Evolutionary conservation across 768 basidiomycete species (phyloP), one percentile per base, ranked within the genome.

Genomic region (Amanita fuliginea): DNA sequence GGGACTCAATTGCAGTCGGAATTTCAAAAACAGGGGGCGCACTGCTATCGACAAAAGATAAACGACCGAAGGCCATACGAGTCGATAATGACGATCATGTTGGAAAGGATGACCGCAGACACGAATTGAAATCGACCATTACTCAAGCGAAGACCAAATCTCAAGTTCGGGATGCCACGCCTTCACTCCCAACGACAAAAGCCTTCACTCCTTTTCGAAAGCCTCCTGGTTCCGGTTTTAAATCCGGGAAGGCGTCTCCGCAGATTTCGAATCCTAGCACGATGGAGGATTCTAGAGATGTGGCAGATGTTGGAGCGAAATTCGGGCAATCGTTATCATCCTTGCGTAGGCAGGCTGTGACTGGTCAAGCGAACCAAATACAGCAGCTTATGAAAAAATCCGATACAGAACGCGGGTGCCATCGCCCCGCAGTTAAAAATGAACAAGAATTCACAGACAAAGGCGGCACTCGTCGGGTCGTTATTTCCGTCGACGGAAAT

Each of bases 141-240:
- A 22, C 35, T 36, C 22, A 24, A 14, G n/a, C 19, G 24, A 37
- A 16, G 22, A 26, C 21, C 3, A 35, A 47, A 26, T 22, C 21
- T 11, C 32, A 32, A 32, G 33, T 35, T 16, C 32, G 5, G 32
- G 46, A 47, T 10, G 22, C 22, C 33, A 16, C n/a, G 4, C 16
- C 46, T 24, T 37, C 37, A 26, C n/a, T 35, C 13, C 36, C 46
- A 21, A 24, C 35, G 10, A 35, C 35, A 26, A 47, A 47, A 16
- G 36, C 36, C 2, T 47, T 36, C 19, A 35, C 46, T n/a, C 36
- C 46, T 26, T 33, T 47, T 10, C 34, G 46, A 42, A 68, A 71
- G 30, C 49, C 64, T 10, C 76, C 76, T 24, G 76, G 77, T 0
- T 77, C 77, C 3, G 76, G 75, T 3, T 76, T 67, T 55, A 67